Conservation (phyloP, 1,139 yeast species). For the Lodderomyces margitis region DNA sequence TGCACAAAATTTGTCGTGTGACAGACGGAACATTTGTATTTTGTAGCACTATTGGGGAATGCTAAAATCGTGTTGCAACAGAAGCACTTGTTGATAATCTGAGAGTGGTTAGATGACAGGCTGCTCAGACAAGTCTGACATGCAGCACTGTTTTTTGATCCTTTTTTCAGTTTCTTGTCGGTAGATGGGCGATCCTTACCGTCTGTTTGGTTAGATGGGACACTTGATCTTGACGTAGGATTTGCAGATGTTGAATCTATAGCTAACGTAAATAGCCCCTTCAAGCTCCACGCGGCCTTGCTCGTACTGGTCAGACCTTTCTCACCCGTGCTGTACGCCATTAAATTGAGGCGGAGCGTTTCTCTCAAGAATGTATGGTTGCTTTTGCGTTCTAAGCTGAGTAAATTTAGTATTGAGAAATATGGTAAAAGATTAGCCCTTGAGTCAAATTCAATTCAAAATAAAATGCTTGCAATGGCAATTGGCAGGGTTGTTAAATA, state of each 20-base stretch:
- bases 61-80: slow-evolving; percentile 66
- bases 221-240: not conserved
- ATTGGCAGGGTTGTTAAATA: not conserved
- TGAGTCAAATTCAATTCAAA: too few species aligned
- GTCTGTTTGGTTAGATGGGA: not conserved
- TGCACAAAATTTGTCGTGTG: slow-evolving; percentile 44
- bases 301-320: too few species aligned
- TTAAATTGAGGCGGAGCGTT: not conserved
- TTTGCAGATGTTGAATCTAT: not conserved
- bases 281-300: slow-evolving; percentile 1
- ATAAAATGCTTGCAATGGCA: too few species aligned
- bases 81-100: slow-evolving; percentile 27
- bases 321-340: not conserved
- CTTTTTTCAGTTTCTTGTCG: not conserved
- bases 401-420: too few species aligned
- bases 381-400: too few species aligned
- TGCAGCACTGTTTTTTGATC: not conserved
- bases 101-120: slow-evolving; percentile 3
- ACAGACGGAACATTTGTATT: slow-evolving; percentile 59
- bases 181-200: not conserved
- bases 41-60: slow-evolving; percentile 43
- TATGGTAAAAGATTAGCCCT: too few species aligned
- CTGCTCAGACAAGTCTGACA: not conserved
- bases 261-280: not conserved
- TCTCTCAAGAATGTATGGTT: not conserved